Evolutionary conservation across 2,329 filamentous ascomycete genomes (phyloP), one percentile per base, ranked within the genome.

Genomic region (Trichophyton simii): DNA sequence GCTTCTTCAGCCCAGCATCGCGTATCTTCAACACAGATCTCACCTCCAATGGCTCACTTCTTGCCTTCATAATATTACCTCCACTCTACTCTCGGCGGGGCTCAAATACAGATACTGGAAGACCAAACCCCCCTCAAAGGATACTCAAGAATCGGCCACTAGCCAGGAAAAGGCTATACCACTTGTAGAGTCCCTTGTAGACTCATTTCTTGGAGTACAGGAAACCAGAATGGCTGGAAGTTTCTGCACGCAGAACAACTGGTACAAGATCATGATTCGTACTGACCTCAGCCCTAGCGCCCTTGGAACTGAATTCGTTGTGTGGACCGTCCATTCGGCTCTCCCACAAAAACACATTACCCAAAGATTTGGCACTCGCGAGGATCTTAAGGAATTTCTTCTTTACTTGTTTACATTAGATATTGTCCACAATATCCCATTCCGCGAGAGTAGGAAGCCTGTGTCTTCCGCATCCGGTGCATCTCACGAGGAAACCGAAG

Each of bases 1-100:
- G n/a, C 76, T 88, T 22, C 72, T 88, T 18, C 80, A 83, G 11
- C 82, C 84, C 1, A 71, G 87, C 5, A 72, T 84, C 15, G 76
- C 77, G 2, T 77, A 81, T 48, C 71, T 83, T 11, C 76, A 81
- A 59, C 83, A 86, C 59, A 67, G 67, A 41, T 71, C 71, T 3
- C 68, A 75, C 44, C 67, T 72, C 3, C 66, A 68, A 25, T 73
- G 68, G 66, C 59, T 77, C 0, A 66, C 70, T n/a, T 68, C 69
- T 1, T 71, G 73, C 20, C 50, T 76, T 4, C 54, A 67, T 1
- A 70, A 71, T 18, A 62, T 75, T 2, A 68, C 69, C 7, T 62
- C 65, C 25, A 69, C 73, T 7, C 55, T 76, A 28, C 65, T 68
- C 25, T 65, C 70, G 1, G 73, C 75, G 3, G 69, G 70, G 3